Percentiles rank a stretch among this genome's conserved stretches.
phyloP scores from a whole-genome alignment of 495 filamentous ascomycete species.

The Terfezia boudieri region DNA sequence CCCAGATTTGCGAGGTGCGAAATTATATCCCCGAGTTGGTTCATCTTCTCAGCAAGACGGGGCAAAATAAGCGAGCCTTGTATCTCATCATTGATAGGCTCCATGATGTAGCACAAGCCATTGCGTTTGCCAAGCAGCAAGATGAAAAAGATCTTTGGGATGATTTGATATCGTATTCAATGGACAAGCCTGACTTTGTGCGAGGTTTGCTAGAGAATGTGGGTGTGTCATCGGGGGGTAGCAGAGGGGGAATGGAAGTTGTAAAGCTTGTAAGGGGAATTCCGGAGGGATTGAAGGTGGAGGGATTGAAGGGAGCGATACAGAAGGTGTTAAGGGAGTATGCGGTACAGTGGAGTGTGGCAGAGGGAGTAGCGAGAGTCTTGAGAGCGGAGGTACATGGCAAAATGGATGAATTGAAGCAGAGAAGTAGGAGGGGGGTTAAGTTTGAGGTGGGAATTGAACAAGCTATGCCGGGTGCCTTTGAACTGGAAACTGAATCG shows the following conservation, averaged over 20 bases:
- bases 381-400: slow-evolving; percentile 65
- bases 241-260: slow-evolving; percentile 44
- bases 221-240: slow-evolving; percentile 31
- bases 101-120: slow-evolving; percentile 71
- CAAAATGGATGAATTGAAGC: slow-evolving; percentile 55
- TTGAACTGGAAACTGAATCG: slow-evolving; percentile 11
- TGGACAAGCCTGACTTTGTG: slow-evolving; percentile 92
- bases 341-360: slow-evolving; percentile 78
- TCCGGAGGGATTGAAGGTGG: slow-evolving; percentile 73
- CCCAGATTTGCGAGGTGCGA: slow-evolving; percentile 49
- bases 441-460: slow-evolving; percentile 47
- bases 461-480: too few relatives aligned
- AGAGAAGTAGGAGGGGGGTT: slow-evolving; percentile 58
- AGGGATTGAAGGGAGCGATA: slow-evolving; percentile 66
- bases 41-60: slow-evolving; percentile 81
- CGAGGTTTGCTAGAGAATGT: slow-evolving; percentile 80
- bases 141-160: slow-evolving; percentile 82
- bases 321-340: slow-evolving; percentile 75
- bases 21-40: slow-evolving; percentile 77
- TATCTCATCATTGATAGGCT: slow-evolving; percentile 78
- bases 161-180: slow-evolving; percentile 78
- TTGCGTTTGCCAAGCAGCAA: slow-evolving; percentile 81
- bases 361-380: slow-evolving; percentile 68
- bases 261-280: slow-evolving; percentile 76
- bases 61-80: slow-evolving; percentile 71